A percentile compares a stretch with the other conserved stretches of the same genome.
Evolutionary conservation across 192 early-diverging fungal species (phyloP).

Genomic region (Lobulomyces angularis): DNA sequence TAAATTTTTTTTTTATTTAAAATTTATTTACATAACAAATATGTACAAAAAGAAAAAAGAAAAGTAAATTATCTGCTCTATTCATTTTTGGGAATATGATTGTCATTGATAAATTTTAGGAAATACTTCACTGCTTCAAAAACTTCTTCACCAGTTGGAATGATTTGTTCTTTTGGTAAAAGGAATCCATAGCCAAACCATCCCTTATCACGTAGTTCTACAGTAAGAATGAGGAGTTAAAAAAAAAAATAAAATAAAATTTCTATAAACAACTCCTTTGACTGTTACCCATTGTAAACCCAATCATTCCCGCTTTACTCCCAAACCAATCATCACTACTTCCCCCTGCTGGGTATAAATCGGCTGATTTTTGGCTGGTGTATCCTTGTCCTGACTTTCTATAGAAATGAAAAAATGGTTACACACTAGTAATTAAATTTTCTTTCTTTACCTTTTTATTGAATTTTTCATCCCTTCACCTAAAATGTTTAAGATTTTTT

Average conservation of each 20-base stretch:
- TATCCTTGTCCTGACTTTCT: not conserved
- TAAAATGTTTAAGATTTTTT: conserved; percentile 8
- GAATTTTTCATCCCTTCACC: not conserved
- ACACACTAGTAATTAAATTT: not conserved
- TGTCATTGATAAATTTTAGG: no score
- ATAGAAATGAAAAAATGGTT: not conserved
- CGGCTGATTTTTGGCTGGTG: conserved; percentile 3
- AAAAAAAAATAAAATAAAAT: no score
- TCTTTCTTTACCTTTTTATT: no score
- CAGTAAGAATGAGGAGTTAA: no score
- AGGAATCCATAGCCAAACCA: conserved; percentile 14
- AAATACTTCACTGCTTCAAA: no score
- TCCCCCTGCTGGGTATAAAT: conserved; percentile 13
- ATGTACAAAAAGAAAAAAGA: no score
- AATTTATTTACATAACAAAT: no score
- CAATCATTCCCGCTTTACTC: conserved; percentile 9
- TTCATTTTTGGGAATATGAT: no score
- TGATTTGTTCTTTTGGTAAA: conserved; percentile 10
- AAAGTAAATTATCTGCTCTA: no score
- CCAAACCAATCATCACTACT: conserved; percentile 12
- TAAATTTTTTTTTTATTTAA: no score
- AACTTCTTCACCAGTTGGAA: conserved; percentile 18
- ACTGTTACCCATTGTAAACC: no score
- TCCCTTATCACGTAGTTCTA: conserved; percentile 16
- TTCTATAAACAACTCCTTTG: no score